Base-by-base conservation (phyloP, 208 protist genomes). In the Lotmaria passim region DNA sequence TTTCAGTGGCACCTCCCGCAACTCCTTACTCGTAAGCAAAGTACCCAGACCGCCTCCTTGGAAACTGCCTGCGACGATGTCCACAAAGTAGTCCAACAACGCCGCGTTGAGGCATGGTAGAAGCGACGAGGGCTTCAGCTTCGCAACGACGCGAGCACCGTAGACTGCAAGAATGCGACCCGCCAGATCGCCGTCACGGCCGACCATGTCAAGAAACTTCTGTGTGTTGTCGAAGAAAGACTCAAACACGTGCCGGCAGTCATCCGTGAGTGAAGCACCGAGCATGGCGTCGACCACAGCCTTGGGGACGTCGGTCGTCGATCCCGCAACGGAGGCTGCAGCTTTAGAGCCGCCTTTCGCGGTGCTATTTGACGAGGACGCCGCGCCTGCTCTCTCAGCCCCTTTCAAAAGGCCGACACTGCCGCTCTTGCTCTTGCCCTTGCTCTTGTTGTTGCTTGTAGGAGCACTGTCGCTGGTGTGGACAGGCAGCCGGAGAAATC, bases 51-150 rank as follows among this genome's bases (percentile, higher is more conserved):
- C 48, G 0, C 21, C 44, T 0, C 4, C 0, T 43, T 48, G 70
- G 23, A 48, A 73, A 38, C n/a, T 2, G 28, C 0, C 70, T 28
- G 26, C 55, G 11, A 91, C 81, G 5, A 87, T 46, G 63, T 93
- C 87, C 12, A 95, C 62, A 68, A 84, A 88, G 52, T 78, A 79
- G 59, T 90, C 84, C 30, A 91, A 48, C 51, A 92, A 14, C 21
- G 61, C 7, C 2, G 61, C 79, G 58, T 85, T 67, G 6, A 95
- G 64, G 31, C 75, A 87, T 1, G 67, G 68, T 8, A 95, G 41
- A 7, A 95, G 58, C 7, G 85, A 69, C 3, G 78, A 65, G 14
- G 81, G 82, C 43, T 71, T 78, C 52, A 95, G 72, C 23, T 48
- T 66, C 15, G 81, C 77, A 31, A 89, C 50, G 28, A 95, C 51